These are phyloP conservation scores for Spathaspora sp. DNA, from an alignment of 805 yeast species.

Conservation along the genomic window DNA sequence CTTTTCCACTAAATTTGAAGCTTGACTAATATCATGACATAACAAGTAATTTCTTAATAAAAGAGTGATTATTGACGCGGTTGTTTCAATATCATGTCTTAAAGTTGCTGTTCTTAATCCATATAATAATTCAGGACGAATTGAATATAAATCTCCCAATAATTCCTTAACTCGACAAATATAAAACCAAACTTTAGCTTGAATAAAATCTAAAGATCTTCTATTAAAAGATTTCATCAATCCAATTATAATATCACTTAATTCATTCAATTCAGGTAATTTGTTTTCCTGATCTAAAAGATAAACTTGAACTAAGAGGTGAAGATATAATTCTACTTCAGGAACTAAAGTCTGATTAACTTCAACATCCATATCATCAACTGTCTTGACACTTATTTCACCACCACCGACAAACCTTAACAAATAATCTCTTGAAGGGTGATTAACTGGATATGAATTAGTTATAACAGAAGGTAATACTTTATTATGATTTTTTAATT, in stretches of 20 bases:
- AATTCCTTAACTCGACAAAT: slow-evolving; percentile 75
- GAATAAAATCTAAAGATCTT: slow-evolving; percentile 79
- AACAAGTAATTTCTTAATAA: slow-evolving; percentile 76
- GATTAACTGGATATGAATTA: slow-evolving; percentile 50
- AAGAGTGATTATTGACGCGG: slow-evolving; percentile 82
- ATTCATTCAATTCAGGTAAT: slow-evolving; percentile 44
- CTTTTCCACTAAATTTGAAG: slow-evolving; percentile 84
- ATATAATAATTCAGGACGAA: slow-evolving; percentile 66
- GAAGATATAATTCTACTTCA: slow-evolving; percentile 76
- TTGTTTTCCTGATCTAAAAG: slow-evolving; percentile 57
- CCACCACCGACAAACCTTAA: slow-evolving; percentile 28
- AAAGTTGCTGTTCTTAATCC: slow-evolving; percentile 85
- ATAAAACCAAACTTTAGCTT: slow-evolving; percentile 93
- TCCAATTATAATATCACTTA: slow-evolving; percentile 50
- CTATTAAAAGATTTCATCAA: slow-evolving; percentile 66
- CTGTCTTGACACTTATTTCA: slow-evolving; percentile 4
- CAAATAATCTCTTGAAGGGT: slow-evolving; percentile 41
- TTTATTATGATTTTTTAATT: slow-evolving; percentile 41
- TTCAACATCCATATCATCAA: slow-evolving; percentile 26
- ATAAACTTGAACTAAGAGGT: slow-evolving; percentile 73
- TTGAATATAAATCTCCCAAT: slow-evolving; percentile 44
- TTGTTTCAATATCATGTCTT: slow-evolving; percentile 89
- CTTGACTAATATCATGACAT: slow-evolving; percentile 79
- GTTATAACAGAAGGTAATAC: slow-evolving; percentile 55
- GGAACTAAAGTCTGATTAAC: slow-evolving; percentile 46